A percentile compares a stretch with the other conserved stretches of the same genome.
Evolutionary conservation across 1,284 basidiomycete genomes (phyloP).

Genomic region (Schizopora paradoxa): DNA sequence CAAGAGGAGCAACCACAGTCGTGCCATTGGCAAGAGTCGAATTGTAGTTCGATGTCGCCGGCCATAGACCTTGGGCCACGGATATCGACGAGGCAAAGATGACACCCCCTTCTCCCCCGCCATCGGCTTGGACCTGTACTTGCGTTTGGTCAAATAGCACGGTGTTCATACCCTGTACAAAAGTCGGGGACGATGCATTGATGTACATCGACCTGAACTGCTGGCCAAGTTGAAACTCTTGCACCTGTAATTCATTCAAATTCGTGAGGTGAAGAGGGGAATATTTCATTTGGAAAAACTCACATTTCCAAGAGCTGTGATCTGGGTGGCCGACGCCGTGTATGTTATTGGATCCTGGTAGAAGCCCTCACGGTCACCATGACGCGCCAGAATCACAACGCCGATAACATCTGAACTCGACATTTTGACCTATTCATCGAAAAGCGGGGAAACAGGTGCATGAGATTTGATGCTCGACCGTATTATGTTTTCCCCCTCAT

Average conservation of each 20-base stretch:
- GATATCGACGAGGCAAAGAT: slow-evolving; percentile 45
- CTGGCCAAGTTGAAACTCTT: slow-evolving; percentile 42
- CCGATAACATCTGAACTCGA: slow-evolving; percentile 31
- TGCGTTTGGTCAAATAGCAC: slow-evolving; percentile 32
- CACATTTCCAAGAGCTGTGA: slow-evolving; percentile 46
- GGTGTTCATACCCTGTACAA: slow-evolving; percentile 33
- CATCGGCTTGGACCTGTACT: slow-evolving; percentile 39
- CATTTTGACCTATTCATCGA: slow-evolving; percentile 2
- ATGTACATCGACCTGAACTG: slow-evolving; percentile 40
- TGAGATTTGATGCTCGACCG: too few species aligned
- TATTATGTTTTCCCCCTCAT: too few species aligned
- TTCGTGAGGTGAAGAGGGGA: neutral
- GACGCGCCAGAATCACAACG: slow-evolving; percentile 43
- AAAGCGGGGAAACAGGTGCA: neutral
- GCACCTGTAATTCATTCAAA: slow-evolving; percentile 26
- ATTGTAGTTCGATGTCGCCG: slow-evolving; percentile 27
- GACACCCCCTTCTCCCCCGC: slow-evolving; percentile 45
- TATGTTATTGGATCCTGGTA: slow-evolving; percentile 39
- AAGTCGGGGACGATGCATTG: slow-evolving; percentile 27
- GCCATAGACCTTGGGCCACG: slow-evolving; percentile 35
- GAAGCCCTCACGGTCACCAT: slow-evolving; percentile 44
- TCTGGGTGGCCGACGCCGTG: slow-evolving; percentile 37
- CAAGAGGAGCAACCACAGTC: slow-evolving; percentile 32
- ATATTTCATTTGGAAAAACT: slow-evolving; percentile 12
- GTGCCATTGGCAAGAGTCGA: slow-evolving; percentile 39